Conservation (phyloP, 805 yeast species). For the Jamesozyma rosinii region DNA sequence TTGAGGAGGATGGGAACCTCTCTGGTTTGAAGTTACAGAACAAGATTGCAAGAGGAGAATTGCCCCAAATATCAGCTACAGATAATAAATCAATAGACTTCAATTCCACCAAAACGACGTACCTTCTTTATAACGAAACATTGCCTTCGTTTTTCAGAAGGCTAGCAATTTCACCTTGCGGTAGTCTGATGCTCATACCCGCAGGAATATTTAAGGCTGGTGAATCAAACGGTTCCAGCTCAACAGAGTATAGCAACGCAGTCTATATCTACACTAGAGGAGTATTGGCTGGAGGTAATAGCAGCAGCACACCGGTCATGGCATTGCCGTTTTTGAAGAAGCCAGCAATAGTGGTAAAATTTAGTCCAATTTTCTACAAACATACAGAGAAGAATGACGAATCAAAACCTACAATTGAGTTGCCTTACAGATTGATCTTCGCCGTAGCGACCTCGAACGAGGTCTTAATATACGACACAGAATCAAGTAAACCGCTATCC, state of each 20-base stretch:
- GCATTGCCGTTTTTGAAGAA: slow-evolving; percentile 70
- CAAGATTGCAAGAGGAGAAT: slow-evolving; percentile 49
- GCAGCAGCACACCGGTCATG: slow-evolving; percentile 52
- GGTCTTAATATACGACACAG: slow-evolving; percentile 75
- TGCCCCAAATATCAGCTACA: slow-evolving; percentile 33
- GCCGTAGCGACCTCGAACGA: slow-evolving; percentile 92
- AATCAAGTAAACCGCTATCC: slow-evolving; percentile 57
- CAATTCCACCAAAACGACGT: slow-evolving; percentile 29
- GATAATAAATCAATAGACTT: slow-evolving; percentile 12
- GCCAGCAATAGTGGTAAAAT: slow-evolving; percentile 76
- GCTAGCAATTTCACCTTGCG: slow-evolving; percentile 83
- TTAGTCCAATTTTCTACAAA: slow-evolving; percentile 57
- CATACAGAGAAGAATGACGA: slow-evolving; percentile 1
- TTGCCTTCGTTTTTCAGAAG: slow-evolving; percentile 86
- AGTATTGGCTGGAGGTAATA: slow-evolving; percentile 36
- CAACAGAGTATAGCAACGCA: slow-evolving; percentile 48
- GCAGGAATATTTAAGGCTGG: slow-evolving; percentile 46
- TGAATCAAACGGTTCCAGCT: slow-evolving; percentile 4
- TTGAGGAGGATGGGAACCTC: slow-evolving; percentile 4
- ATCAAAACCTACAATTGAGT: slow-evolving; percentile 33
- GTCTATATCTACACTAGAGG: slow-evolving; percentile 72
- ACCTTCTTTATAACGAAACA: slow-evolving; percentile 74
- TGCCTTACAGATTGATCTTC: slow-evolving; percentile 75
- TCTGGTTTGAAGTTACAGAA: slow-evolving; percentile 21
- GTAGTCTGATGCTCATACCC: slow-evolving; percentile 67